phyloP scores from a whole-genome alignment of 2,329 filamentous ascomycete genomes.

The Exophiala lecanii-corni region DNA sequence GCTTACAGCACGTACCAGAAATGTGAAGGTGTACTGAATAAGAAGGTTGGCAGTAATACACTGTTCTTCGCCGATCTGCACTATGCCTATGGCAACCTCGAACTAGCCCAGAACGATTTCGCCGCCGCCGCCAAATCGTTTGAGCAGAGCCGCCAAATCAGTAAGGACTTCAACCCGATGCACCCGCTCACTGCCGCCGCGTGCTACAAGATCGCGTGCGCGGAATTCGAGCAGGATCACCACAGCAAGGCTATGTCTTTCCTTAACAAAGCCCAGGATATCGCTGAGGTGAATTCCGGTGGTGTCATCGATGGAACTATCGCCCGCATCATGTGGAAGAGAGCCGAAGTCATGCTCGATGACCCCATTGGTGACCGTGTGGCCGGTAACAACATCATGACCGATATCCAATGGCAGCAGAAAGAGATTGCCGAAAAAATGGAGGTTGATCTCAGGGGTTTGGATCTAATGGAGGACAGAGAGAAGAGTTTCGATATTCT shows the following conservation, averaged over 20 bases:
- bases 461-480: conserved; percentile 1
- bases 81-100: conserved; percentile 10
- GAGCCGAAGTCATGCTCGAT: conserved; percentile 9
- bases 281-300: conserved; percentile 3
- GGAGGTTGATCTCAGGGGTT: conserved; percentile 5
- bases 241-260: conserved; percentile 7
- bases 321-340: conserved; percentile 11
- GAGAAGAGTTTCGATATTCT: conserved; percentile 12
- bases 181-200: conserved; percentile 10
- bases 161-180: conserved; percentile 5
- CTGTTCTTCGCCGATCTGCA: conserved; percentile 5
- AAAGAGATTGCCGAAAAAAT: conserved; percentile 8
- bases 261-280: conserved; percentile 8
- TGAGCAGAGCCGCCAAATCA: conserved; percentile 4
- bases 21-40: conserved; percentile 10
- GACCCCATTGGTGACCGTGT: conserved; percentile 6
- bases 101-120: conserved; percentile 5
- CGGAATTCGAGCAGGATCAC: conserved; percentile 8
- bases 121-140: conserved; percentile 1
- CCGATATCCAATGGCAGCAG: conserved; percentile 7
- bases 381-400: conserved; percentile 4
- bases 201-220: conserved; percentile 10
- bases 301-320: conserved; percentile 9
- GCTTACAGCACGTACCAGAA: conserved; percentile 9
- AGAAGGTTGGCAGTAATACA: conserved; percentile 5